phyloP scores from a whole-genome alignment of 305 asterid species.

The Fraxinus sp. region DNA sequence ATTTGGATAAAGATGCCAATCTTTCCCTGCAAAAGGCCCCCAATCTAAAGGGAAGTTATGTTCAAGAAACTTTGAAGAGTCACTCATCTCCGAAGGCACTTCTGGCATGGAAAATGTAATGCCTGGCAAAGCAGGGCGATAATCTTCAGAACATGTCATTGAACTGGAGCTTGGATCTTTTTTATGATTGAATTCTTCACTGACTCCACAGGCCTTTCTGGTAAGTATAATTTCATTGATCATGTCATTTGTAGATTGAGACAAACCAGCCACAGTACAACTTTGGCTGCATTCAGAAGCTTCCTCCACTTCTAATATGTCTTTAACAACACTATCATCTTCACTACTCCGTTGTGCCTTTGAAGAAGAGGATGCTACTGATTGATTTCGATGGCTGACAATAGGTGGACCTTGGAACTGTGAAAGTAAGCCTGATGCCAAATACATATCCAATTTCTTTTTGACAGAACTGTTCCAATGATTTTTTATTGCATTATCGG shows the following conservation, averaged over 20 bases:
- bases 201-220: not conserved
- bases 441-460: not conserved
- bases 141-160: slow-evolving; percentile 42
- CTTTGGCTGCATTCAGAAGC: not conserved
- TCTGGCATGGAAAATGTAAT: slow-evolving; percentile 42
- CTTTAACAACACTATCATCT: not conserved
- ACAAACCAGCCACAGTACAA: not conserved
- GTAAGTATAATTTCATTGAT: not conserved
- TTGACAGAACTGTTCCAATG: not conserved
- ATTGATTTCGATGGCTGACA: not conserved
- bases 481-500: not conserved
- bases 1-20: slow-evolving; percentile 60
- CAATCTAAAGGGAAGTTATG: slow-evolving; percentile 25
- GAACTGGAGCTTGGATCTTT: slow-evolving; percentile 18
- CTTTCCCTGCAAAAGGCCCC: slow-evolving; percentile 43
- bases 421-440: not conserved
- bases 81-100: slow-evolving; percentile 45
- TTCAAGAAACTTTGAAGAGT: slow-evolving; percentile 38
- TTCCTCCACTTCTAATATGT: not conserved
- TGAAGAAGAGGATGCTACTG: not conserved
- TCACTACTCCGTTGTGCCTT: not conserved
- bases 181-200: not conserved
- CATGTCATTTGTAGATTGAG: not conserved
- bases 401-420: not conserved
- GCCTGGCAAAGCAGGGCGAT: slow-evolving; percentile 46